Percentiles rank a stretch among this genome's conserved stretches.
phyloP scores from a whole-genome alignment of 352 stramenopile genomes.

The Globisporangium lucens region DNA sequence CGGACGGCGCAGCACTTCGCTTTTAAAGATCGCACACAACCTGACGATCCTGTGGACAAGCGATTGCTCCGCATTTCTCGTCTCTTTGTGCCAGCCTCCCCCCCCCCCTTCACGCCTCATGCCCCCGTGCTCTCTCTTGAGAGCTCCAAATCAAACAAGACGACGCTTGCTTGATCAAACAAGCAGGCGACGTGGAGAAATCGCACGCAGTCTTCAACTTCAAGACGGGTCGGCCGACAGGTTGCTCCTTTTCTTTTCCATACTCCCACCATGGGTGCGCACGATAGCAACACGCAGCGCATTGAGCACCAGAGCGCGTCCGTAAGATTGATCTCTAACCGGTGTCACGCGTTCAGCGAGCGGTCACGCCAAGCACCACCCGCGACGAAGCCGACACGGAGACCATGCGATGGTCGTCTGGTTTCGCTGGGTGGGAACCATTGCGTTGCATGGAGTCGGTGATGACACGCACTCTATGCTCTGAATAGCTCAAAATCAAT shows the following conservation, averaged over 20 bases:
- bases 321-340: not conserved
- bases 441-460: not conserved
- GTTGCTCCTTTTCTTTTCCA: not conserved
- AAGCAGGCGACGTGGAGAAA: not conserved
- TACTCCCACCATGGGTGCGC: not conserved
- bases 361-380: not conserved
- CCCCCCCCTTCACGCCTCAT: not conserved
- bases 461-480: not conserved
- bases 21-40: not conserved
- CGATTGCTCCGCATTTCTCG: not conserved
- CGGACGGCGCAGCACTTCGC: not conserved
- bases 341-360: not conserved
- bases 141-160: not conserved
- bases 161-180: not conserved
- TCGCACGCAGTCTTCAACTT: not conserved
- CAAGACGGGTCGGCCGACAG: not conserved
- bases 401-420: not conserved
- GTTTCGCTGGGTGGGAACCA: not conserved
- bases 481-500: not conserved
- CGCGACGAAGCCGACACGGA: not conserved
- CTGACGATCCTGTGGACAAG: not conserved
- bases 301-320: not conserved
- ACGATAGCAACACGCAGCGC: not conserved
- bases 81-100: not conserved
- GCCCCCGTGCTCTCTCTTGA: not conserved